Evolutionary conservation across 2,329 filamentous ascomycete genomes (phyloP).

Genomic region (Fusarium sterilihyphosum): DNA sequence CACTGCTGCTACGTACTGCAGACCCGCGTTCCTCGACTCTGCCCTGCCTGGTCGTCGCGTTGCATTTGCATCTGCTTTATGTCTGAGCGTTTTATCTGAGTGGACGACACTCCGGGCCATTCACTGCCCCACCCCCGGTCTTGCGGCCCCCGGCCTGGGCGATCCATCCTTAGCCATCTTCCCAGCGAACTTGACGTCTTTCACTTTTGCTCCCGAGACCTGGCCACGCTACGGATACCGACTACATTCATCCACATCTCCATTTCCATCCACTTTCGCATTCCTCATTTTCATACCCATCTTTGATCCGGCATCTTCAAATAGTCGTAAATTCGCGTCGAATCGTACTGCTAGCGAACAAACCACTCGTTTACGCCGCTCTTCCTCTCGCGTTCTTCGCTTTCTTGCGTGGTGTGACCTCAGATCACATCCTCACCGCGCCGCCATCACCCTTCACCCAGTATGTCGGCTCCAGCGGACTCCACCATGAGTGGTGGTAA

Average conservation of each 20-base stretch:
- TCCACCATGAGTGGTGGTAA: conserved; percentile 48
- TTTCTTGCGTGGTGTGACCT: conserved; percentile 41
- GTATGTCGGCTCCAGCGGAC: conserved; percentile 48
- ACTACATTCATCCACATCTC: conserved; percentile 29
- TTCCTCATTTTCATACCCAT: conserved; percentile 31
- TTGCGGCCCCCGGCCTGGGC: conserved; percentile 42
- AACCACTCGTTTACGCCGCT: conserved; percentile 29
- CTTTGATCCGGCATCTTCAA: conserved; percentile 22
- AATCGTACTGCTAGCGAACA: conserved; percentile 26
- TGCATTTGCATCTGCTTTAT: conserved; percentile 36
- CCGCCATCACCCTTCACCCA: conserved; percentile 27
- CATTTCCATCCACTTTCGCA: conserved; percentile 25
- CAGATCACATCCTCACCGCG: conserved; percentile 36
- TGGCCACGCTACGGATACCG: conserved; percentile 32
- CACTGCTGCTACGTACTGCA: background rate
- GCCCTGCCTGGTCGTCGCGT: conserved; percentile 20
- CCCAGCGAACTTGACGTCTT: conserved; percentile 44
- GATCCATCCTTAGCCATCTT: conserved; percentile 37
- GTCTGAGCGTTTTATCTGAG: conserved; percentile 41
- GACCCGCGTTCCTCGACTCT: background rate
- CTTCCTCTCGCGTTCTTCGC: conserved; percentile 11
- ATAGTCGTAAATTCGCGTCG: background rate
- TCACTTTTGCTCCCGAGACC: conserved; percentile 43
- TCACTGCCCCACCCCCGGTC: conserved; percentile 43
- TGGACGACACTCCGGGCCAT: conserved; percentile 36